A percentile compares a stretch with the other conserved stretches of the same genome.
Evolutionary conservation across 768 basidiomycete species (phyloP).

Genomic region (Rhodotorula babjevae): DNA sequence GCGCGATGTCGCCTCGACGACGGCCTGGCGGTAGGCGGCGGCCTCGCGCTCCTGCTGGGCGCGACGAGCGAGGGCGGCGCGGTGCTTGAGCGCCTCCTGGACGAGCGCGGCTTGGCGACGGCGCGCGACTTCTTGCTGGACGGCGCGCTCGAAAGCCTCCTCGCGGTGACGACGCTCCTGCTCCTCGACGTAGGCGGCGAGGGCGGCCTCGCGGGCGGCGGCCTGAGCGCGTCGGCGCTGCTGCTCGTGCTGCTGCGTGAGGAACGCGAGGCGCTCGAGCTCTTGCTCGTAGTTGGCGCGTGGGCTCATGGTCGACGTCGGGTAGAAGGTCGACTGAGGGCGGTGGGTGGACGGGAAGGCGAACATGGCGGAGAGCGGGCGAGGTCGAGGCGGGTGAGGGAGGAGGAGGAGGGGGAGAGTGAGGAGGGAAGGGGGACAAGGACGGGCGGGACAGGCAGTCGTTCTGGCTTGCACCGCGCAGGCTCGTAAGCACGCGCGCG

Average conservation of each 20-base stretch:
- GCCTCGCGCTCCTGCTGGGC: not conserved
- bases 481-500: too few species aligned
- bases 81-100: not conserved
- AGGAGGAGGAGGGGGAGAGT: too few species aligned
- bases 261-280: not conserved
- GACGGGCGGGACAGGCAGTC: too few species aligned
- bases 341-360: too few species aligned
- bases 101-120: not conserved
- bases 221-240: not conserved
- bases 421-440: too few species aligned
- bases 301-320: too few species aligned
- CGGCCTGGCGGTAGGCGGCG: not conserved
- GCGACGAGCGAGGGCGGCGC: not conserved
- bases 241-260: not conserved
- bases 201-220: not conserved
- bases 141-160: not conserved
- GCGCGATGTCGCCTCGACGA: not conserved
- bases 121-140: slow-evolving; percentile 1
- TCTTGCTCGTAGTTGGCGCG: not conserved
- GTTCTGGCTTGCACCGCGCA: too few species aligned
- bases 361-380: too few species aligned
- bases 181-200: not conserved
- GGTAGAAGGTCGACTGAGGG: too few species aligned
- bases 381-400: too few species aligned
- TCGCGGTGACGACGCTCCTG: not conserved